Base-by-base conservation (phyloP, 352 stramenopile species). In the Pythium brassicae region DNA sequence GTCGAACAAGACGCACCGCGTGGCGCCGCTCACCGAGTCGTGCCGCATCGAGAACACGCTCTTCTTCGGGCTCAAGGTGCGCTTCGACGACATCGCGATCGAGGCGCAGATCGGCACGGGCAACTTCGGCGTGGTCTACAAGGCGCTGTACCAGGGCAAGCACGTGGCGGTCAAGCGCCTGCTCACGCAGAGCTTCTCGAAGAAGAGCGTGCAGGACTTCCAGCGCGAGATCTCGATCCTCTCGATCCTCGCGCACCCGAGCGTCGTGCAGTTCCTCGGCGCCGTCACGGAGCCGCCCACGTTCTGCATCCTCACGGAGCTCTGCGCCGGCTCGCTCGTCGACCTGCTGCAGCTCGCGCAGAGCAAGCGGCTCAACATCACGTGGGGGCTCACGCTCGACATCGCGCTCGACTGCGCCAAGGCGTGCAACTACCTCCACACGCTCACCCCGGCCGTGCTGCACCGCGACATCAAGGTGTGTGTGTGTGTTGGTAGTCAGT, bases 211-310 rank as follows among this genome's bases (percentile, higher is more conserved):
- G 9, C 64, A 75, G 23, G 71, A 94, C 57, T 94, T 94, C 53
- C 74, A 82, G 43, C 88, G 91, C 51, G 82, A 94, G 55, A 66
- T 94, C 35, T 79, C 82, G n/a, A 92, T 94, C 59, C 75, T 94
- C 20, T 89, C 77, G 2, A 72, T 91, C 42, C 66, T 92, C 22
- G 79, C 81, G 29, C 79, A 94, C 55, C 61, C 80, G 9, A 91
- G 83, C 56, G 92, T 94, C 45, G 81, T 94, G 11, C 79, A 89
- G 59, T 94, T 94, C 53, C 71, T 92, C 20, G 82, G 81, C 25
- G 77, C 82, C 5, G 80, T 89, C 12, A 63, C 77, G n/a, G 68
- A 82, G 20, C 74, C 81, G 29, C 81, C 83, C 2, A 88, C 82
- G 45, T 72, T 91, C 43, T 91, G 81, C 59, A 68, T 91, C 23